Evolutionary conservation across 257 asterid genomes (phyloP).

Genomic region (Solanum lycopersicoides): DNA sequence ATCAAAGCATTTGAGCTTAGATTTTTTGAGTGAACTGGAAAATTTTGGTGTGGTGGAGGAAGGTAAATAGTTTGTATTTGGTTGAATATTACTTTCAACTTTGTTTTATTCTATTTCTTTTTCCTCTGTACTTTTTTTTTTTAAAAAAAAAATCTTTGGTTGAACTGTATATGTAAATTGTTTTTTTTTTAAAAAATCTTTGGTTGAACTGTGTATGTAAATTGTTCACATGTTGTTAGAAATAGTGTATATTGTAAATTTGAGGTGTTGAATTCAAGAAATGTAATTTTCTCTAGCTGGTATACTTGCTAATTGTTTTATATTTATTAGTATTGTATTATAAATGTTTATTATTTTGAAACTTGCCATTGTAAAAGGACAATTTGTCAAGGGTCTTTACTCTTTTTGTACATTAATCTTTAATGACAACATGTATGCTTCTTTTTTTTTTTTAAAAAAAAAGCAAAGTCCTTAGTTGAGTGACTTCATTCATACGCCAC

Average conservation of each 20-base stretch:
- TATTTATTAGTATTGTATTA: not conserved
- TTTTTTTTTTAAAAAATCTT: not conserved
- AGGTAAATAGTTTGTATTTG: not conserved
- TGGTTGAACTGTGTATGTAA: not conserved
- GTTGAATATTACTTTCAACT: not conserved
- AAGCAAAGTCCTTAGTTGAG: no score
- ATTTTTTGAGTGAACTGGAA: not conserved
- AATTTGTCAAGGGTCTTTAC: not conserved
- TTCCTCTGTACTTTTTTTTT: not conserved
- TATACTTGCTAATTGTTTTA: not conserved
- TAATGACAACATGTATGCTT: not conserved
- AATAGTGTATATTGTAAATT: not conserved
- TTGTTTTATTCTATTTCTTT: not conserved
- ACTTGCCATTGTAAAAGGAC: not conserved
- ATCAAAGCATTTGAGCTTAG: conserved; percentile 11
- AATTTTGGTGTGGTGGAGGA: not conserved
- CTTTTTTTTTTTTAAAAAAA: no score
- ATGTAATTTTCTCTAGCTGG: not conserved
- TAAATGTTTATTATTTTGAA: not conserved
- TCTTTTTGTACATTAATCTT: not conserved
- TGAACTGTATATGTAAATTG: not conserved
- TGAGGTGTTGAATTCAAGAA: not conserved
- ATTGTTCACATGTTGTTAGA: not conserved
- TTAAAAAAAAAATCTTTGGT: not conserved
- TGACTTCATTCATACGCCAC: no score